A percentile compares a stretch with the other conserved stretches of the same genome.
These are phyloP conservation scores for Haplographium delicatum DNA, from an alignment of 495 filamentous ascomycete species.

Conservation along the genomic window DNA sequence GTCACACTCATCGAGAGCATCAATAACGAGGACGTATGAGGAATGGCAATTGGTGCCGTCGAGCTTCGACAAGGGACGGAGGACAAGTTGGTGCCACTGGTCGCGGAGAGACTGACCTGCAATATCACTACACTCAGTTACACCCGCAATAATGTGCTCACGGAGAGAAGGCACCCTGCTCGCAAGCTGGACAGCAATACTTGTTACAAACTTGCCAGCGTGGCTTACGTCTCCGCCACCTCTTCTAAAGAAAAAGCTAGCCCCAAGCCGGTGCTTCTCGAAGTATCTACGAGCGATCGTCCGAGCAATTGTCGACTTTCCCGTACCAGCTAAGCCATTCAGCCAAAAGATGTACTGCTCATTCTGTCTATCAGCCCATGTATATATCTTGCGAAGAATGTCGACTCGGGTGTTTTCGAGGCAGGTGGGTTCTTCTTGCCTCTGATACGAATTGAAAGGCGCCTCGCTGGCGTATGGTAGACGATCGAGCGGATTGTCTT, in stretches of 20 bases:
- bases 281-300: background rate
- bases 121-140: background rate
- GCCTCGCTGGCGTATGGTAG: background rate
- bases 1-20: background rate
- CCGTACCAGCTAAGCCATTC: slow-evolving; percentile 17
- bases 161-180: background rate
- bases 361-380: background rate
- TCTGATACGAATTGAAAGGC: background rate
- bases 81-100: background rate
- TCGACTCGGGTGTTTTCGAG: background rate
- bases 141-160: background rate
- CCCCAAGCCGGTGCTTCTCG: background rate
- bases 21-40: background rate
- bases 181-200: background rate
- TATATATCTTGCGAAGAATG: background rate
- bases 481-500: too few species aligned
- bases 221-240: background rate
- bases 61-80: background rate
- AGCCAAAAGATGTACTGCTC: background rate
- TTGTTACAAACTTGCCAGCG: background rate
- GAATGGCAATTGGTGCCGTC: background rate
- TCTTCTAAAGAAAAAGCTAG: background rate
- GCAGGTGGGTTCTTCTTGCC: background rate
- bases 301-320: slow-evolving; percentile 5
- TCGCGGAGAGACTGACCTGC: background rate